These are phyloP conservation scores for Poronia punctata DNA, from an alignment of 495 filamentous ascomycete species.

Conservation along the genomic window DNA sequence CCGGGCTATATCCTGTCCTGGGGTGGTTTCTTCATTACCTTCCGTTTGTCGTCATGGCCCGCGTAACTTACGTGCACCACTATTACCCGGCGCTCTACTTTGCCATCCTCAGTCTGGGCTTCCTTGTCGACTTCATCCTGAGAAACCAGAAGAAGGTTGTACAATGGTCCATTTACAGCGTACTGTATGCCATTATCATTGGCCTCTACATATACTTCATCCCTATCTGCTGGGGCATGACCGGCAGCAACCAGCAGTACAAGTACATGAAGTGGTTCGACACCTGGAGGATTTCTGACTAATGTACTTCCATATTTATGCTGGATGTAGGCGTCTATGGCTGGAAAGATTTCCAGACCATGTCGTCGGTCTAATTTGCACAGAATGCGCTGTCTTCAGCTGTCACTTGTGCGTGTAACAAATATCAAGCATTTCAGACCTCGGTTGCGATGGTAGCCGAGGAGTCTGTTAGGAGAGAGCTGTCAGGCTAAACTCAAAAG, in stretches of 20 bases:
- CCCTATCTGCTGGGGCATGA: slow-evolving; percentile 96
- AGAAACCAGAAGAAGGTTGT: slow-evolving; percentile 52
- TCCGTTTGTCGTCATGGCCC: slow-evolving; percentile 93
- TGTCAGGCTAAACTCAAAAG: background rate
- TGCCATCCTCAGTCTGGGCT: slow-evolving; percentile 83
- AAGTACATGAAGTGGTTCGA: slow-evolving; percentile 87
- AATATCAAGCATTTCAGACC: background rate
- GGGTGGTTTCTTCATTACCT: slow-evolving; percentile 96
- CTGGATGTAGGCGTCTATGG: slow-evolving; percentile 8
- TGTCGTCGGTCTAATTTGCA: slow-evolving; percentile 18
- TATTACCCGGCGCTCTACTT: slow-evolving; percentile 99
- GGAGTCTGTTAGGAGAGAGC: background rate
- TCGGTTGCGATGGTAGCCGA: too few species aligned
- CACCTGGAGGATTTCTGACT: slow-evolving; percentile 59
- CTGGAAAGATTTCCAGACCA: slow-evolving; percentile 13
- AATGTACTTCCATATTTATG: slow-evolving; percentile 10
- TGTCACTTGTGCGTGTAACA: slow-evolving; percentile 6
- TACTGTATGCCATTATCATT: slow-evolving; percentile 65
- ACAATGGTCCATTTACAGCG: slow-evolving; percentile 56
- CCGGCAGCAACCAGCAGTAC: slow-evolving; percentile 75
- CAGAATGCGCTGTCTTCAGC: background rate
- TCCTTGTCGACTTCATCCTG: slow-evolving; percentile 78
- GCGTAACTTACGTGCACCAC: slow-evolving; percentile 98
- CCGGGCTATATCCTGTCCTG: slow-evolving; percentile 81
- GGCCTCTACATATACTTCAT: slow-evolving; percentile 84